phyloP scores from a whole-genome alignment of 2,329 filamentous ascomycete genomes.

The Onygenales sp. region DNA sequence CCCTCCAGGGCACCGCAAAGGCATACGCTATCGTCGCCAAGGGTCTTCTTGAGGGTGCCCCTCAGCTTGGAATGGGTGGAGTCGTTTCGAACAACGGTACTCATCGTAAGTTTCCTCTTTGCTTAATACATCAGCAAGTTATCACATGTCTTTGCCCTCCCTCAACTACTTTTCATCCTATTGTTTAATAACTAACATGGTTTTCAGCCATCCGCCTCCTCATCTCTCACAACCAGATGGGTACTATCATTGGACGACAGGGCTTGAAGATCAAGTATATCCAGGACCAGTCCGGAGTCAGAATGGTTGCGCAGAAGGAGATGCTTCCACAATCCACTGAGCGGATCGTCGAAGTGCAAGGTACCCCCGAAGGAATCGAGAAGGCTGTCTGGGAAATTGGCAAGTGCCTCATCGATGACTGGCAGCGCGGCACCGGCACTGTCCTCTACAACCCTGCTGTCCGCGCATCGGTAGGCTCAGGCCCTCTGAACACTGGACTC shows the following conservation, averaged over 20 bases:
- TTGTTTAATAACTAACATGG: constrained; percentile 11
- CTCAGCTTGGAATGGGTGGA: constrained; percentile 92
- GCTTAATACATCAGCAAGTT: neutral
- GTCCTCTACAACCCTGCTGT: constrained; percentile 96
- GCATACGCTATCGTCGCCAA: constrained; percentile 91
- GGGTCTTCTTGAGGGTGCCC: constrained; percentile 83
- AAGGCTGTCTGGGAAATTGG: constrained; percentile 97
- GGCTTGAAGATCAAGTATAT: constrained; percentile 99
- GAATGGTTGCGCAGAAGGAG: constrained; percentile 99
- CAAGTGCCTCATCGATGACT: constrained; percentile 96
- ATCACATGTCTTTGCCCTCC: constrained; percentile 3
- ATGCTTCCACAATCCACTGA: constrained; percentile 99
- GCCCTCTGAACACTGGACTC: constrained; percentile 42
- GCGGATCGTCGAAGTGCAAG: constrained; percentile 93
- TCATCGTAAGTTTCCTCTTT: constrained; percentile 61
- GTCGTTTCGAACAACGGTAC: constrained; percentile 79
- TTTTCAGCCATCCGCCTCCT: constrained; percentile 81
- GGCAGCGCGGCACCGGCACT: constrained; percentile 92
- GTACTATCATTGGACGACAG: constrained; percentile 93
- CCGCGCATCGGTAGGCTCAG: constrained; percentile 62
- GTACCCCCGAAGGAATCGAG: constrained; percentile 88
- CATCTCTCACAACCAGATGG: constrained; percentile 99
- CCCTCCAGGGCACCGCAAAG: constrained; percentile 77
- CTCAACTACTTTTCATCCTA: neutral
- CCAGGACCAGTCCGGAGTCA: constrained; percentile 89